Conservation (phyloP, 306 rosid species). For the Canavalia ensiformis region DNA sequence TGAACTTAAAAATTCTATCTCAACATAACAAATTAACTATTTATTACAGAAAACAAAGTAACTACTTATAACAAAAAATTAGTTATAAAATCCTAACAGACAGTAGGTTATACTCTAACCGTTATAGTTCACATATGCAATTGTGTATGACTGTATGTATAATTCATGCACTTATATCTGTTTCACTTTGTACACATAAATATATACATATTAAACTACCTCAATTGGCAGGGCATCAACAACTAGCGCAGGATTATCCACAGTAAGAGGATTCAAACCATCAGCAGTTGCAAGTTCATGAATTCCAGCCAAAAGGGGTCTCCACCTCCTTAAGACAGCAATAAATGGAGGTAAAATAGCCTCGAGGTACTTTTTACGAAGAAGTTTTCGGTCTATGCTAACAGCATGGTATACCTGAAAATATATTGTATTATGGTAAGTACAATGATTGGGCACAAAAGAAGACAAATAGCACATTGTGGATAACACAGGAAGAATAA, state of each 20-base stretch:
- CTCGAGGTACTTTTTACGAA: conserved; percentile 90
- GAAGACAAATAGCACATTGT: conserved; percentile 20
- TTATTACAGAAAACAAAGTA: too few species aligned
- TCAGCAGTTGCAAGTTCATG: conserved; percentile 96
- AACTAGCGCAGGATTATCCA: conserved; percentile 77
- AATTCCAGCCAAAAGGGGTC: conserved; percentile 93
- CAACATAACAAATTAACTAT: too few species aligned
- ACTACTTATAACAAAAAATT: too few species aligned
- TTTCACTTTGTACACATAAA: conserved; percentile 5
- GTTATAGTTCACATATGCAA: conserved; percentile 13
- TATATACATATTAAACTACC: conserved; percentile 56
- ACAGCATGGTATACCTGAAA: conserved; percentile 91
- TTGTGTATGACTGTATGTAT: not conserved
- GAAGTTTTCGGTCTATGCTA: conserved; percentile 78
- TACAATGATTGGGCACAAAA: conserved; percentile 37
- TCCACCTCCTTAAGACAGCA: conserved; percentile 96
- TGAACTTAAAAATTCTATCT: too few species aligned
- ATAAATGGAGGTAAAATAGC: conserved; percentile 89
- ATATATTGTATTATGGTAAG: conserved; percentile 47
- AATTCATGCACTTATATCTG: conserved; percentile 34
- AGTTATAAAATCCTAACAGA: too few species aligned
- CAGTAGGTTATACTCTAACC: too few species aligned
- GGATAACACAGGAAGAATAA: conserved; percentile 1
- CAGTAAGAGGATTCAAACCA: conserved; percentile 82
- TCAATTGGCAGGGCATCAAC: conserved; percentile 82